Percentiles rank a stretch among this genome's conserved stretches.
Conservation (phyloP, 371 early-diverging fungal species). For the Vairimorpha ceranae region DNA sequence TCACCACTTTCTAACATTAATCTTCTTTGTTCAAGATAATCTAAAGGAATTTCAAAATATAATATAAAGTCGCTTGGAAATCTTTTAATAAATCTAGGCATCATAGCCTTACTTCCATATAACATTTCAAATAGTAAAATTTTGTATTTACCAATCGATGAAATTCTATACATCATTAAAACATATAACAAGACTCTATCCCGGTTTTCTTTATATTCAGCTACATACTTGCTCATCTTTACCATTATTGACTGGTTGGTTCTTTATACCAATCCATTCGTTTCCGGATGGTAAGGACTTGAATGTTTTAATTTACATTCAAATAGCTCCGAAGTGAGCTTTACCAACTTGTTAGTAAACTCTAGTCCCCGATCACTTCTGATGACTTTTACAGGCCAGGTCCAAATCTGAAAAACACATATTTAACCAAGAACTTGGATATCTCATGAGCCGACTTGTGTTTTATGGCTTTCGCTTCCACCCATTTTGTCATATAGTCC, state of each 20-base stretch:
- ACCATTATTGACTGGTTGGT: constrained; percentile 24
- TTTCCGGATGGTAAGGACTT: neutral
- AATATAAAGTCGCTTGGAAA: neutral
- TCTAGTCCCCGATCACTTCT: constrained; percentile 60
- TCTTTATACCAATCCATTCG: constrained; percentile 16
- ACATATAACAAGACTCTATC: constrained; percentile 4
- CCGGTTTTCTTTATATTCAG: neutral
- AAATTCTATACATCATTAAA: neutral
- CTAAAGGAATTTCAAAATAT: neutral
- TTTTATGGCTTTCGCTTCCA: constrained; percentile 59
- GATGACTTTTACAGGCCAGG: constrained; percentile 53
- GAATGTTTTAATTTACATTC: neutral
- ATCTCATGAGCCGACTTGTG: constrained; percentile 45
- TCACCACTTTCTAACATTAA: neutral
- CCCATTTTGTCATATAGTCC: constrained; percentile 63
- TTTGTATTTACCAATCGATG: neutral
- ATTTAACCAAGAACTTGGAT: constrained; percentile 45
- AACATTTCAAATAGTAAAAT: constrained; percentile 10
- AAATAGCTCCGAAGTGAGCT: neutral
- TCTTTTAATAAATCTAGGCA: neutral
- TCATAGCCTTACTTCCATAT: constrained; percentile 1
- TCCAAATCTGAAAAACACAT: constrained; percentile 33
- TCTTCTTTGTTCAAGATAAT: neutral
- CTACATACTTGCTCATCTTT: constrained; percentile 11
- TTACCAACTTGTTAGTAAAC: constrained; percentile 35